Percentiles rank a stretch among this genome's conserved stretches.
Evolutionary conservation across 2,329 filamentous ascomycete genomes (phyloP).

Genomic region (Hymenoscyphus fraxineus): DNA sequence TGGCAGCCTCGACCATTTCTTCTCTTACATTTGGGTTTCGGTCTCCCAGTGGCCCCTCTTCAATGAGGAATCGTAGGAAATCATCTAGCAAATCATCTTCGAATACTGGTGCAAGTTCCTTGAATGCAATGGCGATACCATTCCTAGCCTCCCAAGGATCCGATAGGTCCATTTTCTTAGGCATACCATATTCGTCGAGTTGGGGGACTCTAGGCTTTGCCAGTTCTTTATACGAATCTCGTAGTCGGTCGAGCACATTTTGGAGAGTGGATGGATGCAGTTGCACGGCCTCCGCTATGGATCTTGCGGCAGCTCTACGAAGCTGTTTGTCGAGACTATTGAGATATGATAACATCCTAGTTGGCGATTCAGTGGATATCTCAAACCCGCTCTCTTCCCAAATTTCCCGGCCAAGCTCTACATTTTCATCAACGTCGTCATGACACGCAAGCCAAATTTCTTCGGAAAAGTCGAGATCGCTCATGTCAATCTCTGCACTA

Average conservation of each 20-base stretch:
- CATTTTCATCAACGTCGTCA: slow-evolving; percentile 85
- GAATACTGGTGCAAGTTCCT: slow-evolving; percentile 71
- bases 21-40: slow-evolving; percentile 70
- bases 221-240: slow-evolving; percentile 70
- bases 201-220: slow-evolving; percentile 79
- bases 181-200: slow-evolving; percentile 92
- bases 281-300: slow-evolving; percentile 70
- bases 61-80: slow-evolving; percentile 82
- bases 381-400: slow-evolving; percentile 91
- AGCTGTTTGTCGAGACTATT: slow-evolving; percentile 77
- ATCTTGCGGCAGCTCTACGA: slow-evolving; percentile 75
- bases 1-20: slow-evolving; percentile 90
- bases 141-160: slow-evolving; percentile 92
- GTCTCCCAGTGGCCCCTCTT: slow-evolving; percentile 83
- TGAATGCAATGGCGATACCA: slow-evolving; percentile 83
- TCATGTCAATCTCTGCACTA: slow-evolving; percentile 86
- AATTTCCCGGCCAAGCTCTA: slow-evolving; percentile 76
- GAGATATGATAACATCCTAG: slow-evolving; percentile 72
- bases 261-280: slow-evolving; percentile 57
- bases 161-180: slow-evolving; percentile 77
- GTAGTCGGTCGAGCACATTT: slow-evolving; percentile 60
- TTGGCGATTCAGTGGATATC: slow-evolving; percentile 60
- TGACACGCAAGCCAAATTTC: slow-evolving; percentile 94
- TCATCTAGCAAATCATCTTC: slow-evolving; percentile 65
- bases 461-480: slow-evolving; percentile 77